These are phyloP conservation scores for Digitaria exilis DNA, from an alignment of 202 grass and related monocot species.

Conservation along the genomic window DNA sequence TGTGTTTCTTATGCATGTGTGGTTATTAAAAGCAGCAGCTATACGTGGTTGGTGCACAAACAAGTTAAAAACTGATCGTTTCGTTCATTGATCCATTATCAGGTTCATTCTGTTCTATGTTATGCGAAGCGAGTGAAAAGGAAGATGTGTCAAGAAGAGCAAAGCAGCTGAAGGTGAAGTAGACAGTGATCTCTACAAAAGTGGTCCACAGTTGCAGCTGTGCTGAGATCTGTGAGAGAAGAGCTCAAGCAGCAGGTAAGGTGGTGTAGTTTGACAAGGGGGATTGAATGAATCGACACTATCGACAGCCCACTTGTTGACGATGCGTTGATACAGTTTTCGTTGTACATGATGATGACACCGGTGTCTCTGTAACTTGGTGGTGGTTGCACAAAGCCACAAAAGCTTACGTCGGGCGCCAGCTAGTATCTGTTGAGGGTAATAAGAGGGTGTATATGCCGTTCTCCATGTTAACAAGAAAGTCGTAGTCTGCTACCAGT, in stretches of 20 bases:
- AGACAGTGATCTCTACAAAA: not conserved
- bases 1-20: not conserved
- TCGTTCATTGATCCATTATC: conserved; percentile 4
- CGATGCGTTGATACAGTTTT: not conserved
- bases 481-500: not conserved
- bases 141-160: conserved; percentile 7
- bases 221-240: not conserved
- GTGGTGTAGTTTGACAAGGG: not conserved
- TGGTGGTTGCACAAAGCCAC: not conserved
- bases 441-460: not conserved
- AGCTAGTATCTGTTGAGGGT: not conserved
- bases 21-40: not conserved
- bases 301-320: not conserved
- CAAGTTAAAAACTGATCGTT: not conserved
- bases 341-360: not conserved
- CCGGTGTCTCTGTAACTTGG: not conserved
- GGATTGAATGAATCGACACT: not conserved
- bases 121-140: conserved; percentile 11
- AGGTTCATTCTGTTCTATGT: conserved; percentile 3
- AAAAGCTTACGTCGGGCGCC: not conserved
- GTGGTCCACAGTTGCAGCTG: not conserved
- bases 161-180: conserved; percentile 19
- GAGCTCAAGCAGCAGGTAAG: not conserved
- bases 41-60: not conserved
- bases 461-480: not conserved